Percentiles rank a stretch among this genome's conserved stretches.
Evolutionary conservation across 116 monocot species (phyloP).

Genomic region (Zostera marina): DNA sequence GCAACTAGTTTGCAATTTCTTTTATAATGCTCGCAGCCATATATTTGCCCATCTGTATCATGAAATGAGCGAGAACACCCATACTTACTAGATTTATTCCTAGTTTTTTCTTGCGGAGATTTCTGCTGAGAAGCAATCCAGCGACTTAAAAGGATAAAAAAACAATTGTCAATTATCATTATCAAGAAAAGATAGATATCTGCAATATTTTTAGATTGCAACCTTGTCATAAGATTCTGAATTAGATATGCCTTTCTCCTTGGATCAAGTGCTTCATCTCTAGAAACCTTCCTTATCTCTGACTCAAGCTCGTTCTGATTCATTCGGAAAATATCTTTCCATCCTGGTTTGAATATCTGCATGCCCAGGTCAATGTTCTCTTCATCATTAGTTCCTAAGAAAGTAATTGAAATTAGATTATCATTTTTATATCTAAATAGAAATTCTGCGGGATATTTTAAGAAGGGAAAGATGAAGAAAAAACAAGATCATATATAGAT

Average conservation of each 20-base stretch:
- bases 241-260: slow-evolving; percentile 94
- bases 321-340: slow-evolving; percentile 99
- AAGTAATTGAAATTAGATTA: not conserved
- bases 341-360: slow-evolving; percentile 96
- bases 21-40: slow-evolving; percentile 98
- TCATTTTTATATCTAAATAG: slow-evolving; percentile 1
- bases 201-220: not conserved
- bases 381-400: slow-evolving; percentile 31
- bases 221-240: slow-evolving; percentile 99
- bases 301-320: slow-evolving; percentile 94
- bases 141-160: slow-evolving; percentile 24
- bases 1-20: slow-evolving; percentile 94
- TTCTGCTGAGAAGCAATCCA: slow-evolving; percentile 99
- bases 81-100: slow-evolving; percentile 15
- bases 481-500: not conserved
- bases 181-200: too few species aligned
- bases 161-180: not conserved
- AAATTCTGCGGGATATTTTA: not conserved
- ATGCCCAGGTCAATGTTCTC: slow-evolving; percentile 47
- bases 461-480: not conserved
- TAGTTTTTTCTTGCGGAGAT: slow-evolving; percentile 36
- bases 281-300: slow-evolving; percentile 85
- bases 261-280: slow-evolving; percentile 90
- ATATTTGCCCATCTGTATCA: slow-evolving; percentile 54
- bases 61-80: slow-evolving; percentile 67